phyloP scores from a whole-genome alignment of 192 early-diverging fungal genomes.

The Podila clonocystis region DNA sequence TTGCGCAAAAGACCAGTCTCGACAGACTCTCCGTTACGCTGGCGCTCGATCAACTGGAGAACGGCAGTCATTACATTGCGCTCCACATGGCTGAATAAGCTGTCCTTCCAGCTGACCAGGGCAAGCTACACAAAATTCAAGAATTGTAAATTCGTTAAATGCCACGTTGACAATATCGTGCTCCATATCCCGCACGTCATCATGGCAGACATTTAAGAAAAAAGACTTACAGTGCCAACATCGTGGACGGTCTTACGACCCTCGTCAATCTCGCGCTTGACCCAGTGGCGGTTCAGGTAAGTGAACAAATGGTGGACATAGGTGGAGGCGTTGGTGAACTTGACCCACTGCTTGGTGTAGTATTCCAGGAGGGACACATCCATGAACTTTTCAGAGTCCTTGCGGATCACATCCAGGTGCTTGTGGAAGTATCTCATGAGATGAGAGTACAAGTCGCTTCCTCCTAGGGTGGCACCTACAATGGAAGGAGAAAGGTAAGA shows the following conservation, averaged over 20 bases:
- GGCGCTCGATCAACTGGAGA: slow-evolving; percentile 81
- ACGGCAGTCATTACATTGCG: slow-evolving; percentile 79
- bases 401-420: slow-evolving; percentile 62
- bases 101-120: slow-evolving; percentile 88
- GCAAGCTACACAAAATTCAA: slow-evolving; percentile 63
- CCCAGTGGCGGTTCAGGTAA: slow-evolving; percentile 98
- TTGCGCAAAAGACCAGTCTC: slow-evolving; percentile 86
- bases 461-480: slow-evolving; percentile 63
- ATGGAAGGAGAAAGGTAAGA: too few relatives aligned
- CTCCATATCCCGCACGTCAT: too few relatives aligned
- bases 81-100: slow-evolving; percentile 76
- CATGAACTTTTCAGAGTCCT: slow-evolving; percentile 68
- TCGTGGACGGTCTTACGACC: slow-evolving; percentile 89
- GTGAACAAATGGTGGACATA: slow-evolving; percentile 91
- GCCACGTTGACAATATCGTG: neutral
- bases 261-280: slow-evolving; percentile 96
- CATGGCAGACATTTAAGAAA: neutral
- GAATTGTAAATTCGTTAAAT: neutral
- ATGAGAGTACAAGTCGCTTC: slow-evolving; percentile 63
- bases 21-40: slow-evolving; percentile 91
- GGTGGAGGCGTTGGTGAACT: slow-evolving; percentile 86
- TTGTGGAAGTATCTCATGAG: slow-evolving; percentile 63
- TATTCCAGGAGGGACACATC: slow-evolving; percentile 88
- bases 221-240: slow-evolving; percentile 88
- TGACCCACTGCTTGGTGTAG: slow-evolving; percentile 90